Evolutionary conservation across 257 asterid species (phyloP).

Genomic region (Catharanthus roseus): DNA sequence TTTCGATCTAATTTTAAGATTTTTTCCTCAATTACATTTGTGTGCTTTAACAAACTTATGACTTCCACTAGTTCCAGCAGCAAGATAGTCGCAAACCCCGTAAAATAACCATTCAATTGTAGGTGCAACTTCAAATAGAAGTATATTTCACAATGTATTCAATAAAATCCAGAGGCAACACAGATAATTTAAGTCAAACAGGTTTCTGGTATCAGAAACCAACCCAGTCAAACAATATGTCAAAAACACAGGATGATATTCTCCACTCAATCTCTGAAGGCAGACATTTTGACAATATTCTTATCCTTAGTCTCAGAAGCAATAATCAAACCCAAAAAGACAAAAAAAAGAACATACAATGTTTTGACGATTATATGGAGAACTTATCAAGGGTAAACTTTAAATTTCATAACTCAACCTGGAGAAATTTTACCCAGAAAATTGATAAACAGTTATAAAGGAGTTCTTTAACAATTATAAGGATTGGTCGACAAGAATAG

Average conservation of each 20-base stretch:
- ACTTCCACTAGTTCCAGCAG: neutral
- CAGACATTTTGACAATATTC: neutral
- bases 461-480: neutral
- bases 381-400: neutral
- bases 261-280: neutral
- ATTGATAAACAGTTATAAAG: too few relatives aligned
- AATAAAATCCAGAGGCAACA: neutral
- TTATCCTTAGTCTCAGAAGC: neutral
- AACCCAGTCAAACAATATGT: neutral
- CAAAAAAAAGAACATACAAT: too few relatives aligned
- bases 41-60: neutral
- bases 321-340: neutral
- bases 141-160: too few relatives aligned
- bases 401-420: too few relatives aligned
- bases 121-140: neutral
- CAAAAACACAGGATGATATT: neutral
- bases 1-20: neutral
- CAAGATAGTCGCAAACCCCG: neutral
- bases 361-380: neutral
- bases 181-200: neutral
- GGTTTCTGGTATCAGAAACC: neutral
- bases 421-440: neutral
- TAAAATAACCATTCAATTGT: neutral
- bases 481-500: too few relatives aligned
- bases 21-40: neutral